These are phyloP conservation scores for Pluteus cervinus DNA, from an alignment of 768 basidiomycete genomes.

Conservation along the genomic window DNA sequence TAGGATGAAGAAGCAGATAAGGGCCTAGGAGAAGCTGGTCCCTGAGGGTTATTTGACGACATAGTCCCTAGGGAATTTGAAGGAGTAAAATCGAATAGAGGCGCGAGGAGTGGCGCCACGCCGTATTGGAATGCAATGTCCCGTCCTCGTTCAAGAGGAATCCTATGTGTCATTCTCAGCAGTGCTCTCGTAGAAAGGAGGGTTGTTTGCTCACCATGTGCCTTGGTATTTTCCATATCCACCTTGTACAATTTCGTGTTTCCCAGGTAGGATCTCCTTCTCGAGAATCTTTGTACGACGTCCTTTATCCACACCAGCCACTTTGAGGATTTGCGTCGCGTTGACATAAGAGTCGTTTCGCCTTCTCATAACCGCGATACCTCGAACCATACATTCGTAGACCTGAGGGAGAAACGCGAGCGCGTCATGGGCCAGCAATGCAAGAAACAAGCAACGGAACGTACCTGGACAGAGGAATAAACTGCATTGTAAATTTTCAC, in stretches of 20 bases:
- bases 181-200: slow-evolving; percentile 1
- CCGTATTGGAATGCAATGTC: slow-evolving; percentile 92
- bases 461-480: slow-evolving; percentile 81
- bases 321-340: slow-evolving; percentile 98
- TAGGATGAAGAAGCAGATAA: slow-evolving; percentile 67
- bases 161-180: slow-evolving; percentile 46
- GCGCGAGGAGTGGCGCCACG: slow-evolving; percentile 79
- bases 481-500: slow-evolving; percentile 93
- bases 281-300: slow-evolving; percentile 93
- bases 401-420: slow-evolving; percentile 54
- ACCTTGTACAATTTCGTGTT: slow-evolving; percentile 98
- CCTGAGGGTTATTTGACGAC: slow-evolving; percentile 44
- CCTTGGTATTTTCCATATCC: slow-evolving; percentile 99
- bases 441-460: slow-evolving; percentile 5
- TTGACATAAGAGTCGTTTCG: slow-evolving; percentile 94
- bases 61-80: slow-evolving; percentile 64
- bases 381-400: slow-evolving; percentile 97
- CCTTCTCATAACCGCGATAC: slow-evolving; percentile 97
- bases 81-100: slow-evolving; percentile 91
- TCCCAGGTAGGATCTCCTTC: slow-evolving; percentile 93
- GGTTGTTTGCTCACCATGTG: slow-evolving; percentile 67
- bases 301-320: slow-evolving; percentile 97
- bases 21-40: slow-evolving; percentile 52
- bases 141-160: slow-evolving; percentile 89
- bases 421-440: slow-evolving; percentile 21